These are phyloP conservation scores for Hymenoscyphus infarciens DNA, from an alignment of 2,329 filamentous ascomycete species.

Conservation along the genomic window DNA sequence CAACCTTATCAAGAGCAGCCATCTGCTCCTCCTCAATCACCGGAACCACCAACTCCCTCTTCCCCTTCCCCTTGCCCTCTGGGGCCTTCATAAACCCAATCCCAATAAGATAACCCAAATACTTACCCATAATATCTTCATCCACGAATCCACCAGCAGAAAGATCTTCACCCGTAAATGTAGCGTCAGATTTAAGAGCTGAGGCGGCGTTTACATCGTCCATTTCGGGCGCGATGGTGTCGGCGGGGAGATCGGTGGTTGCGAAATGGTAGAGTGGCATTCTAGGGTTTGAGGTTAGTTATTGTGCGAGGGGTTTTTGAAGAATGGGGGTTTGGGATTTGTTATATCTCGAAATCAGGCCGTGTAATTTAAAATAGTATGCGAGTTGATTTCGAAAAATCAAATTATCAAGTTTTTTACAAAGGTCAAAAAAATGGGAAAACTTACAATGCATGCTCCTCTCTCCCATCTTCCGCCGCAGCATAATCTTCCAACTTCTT, in stretches of 20 bases:
- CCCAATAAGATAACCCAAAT: constrained; percentile 31
- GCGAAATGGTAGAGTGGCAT: constrained; percentile 72
- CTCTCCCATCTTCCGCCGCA: constrained; percentile 41
- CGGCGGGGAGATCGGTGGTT: constrained; percentile 61
- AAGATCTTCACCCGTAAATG: constrained; percentile 30
- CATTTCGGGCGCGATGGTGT: constrained; percentile 67
- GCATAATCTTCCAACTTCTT: constrained; percentile 56
- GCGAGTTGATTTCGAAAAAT: too few relatives aligned
- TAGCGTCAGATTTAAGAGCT: constrained; percentile 59
- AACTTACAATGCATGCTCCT: constrained; percentile 63
- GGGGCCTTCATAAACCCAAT: constrained; percentile 32
- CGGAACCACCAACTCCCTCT: constrained; percentile 12
- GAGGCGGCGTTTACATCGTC: constrained; percentile 63
- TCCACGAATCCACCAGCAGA: constrained; percentile 30
- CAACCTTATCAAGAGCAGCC: constrained; percentile 23
- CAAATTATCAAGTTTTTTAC: too few relatives aligned
- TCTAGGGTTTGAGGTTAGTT: constrained; percentile 18
- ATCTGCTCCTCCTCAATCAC: constrained; percentile 22
- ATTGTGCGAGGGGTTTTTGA: neutral
- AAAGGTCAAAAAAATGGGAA: neutral
- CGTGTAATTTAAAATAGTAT: too few relatives aligned
- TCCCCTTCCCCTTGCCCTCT: constrained; percentile 30
- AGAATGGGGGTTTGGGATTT: too few relatives aligned
- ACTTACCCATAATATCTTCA: constrained; percentile 32
- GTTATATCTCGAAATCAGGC: too few relatives aligned